A percentile compares a stretch with the other conserved stretches of the same genome.
phyloP scores from a whole-genome alignment of 73 alveolate genomes.

The Stentor coeruleus region DNA sequence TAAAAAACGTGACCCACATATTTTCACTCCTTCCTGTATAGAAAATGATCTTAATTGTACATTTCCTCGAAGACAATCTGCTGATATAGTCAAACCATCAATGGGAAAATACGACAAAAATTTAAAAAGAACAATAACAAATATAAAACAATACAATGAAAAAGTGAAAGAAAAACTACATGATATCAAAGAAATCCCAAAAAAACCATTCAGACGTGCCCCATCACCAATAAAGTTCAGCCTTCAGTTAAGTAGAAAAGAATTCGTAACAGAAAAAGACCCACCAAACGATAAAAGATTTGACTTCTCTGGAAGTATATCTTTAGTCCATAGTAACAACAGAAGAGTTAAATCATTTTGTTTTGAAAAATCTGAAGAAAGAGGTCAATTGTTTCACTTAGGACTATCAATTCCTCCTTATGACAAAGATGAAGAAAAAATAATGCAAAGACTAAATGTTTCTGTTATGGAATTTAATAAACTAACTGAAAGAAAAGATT shows the following conservation, averaged over 20 bases:
- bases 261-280: background rate
- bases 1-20: background rate
- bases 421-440: constrained; percentile 3
- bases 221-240: background rate
- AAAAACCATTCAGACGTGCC: background rate
- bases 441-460: background rate
- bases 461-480: background rate
- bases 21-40: background rate
- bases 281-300: constrained; percentile 16
- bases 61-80: background rate
- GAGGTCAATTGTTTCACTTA: background rate
- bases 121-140: background rate
- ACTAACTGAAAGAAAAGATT: background rate
- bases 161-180: background rate
- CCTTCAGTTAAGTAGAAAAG: background rate
- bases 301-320: background rate
- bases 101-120: background rate
- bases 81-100: background rate
- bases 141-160: background rate
- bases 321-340: background rate
- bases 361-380: background rate
- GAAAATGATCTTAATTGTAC: background rate
- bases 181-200: background rate
- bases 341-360: background rate
- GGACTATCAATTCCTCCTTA: background rate